Conservation (phyloP, 495 filamentous ascomycete species). For the Penicillium goetzii region DNA sequence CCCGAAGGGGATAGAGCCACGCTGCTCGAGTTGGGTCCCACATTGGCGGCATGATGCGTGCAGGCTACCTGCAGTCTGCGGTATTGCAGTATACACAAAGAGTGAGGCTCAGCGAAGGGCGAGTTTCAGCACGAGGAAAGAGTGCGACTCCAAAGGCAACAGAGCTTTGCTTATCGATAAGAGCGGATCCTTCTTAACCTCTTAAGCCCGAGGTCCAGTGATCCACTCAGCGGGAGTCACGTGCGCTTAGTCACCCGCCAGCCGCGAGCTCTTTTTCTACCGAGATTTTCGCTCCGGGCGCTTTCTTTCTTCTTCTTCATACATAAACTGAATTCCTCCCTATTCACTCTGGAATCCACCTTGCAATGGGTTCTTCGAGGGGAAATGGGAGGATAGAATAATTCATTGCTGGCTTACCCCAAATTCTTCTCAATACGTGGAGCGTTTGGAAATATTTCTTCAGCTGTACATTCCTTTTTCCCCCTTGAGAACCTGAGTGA, state of each 20-base stretch:
- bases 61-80: background rate
- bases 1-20: slow-evolving; percentile 60
- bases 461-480: slow-evolving; percentile 47
- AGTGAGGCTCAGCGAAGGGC: background rate
- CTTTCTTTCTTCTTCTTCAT: slow-evolving; percentile 44
- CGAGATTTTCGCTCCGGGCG: slow-evolving; percentile 29
- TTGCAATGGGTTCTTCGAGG: slow-evolving; percentile 50
- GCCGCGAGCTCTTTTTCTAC: slow-evolving; percentile 14
- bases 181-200: background rate
- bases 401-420: slow-evolving; percentile 54
- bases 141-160: slow-evolving; percentile 7
- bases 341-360: slow-evolving; percentile 54
- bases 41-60: slow-evolving; percentile 24
- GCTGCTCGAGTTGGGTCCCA: slow-evolving; percentile 46
- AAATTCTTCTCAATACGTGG: slow-evolving; percentile 51
- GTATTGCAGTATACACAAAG: background rate
- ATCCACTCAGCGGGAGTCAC: slow-evolving; percentile 10
- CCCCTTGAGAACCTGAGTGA: background rate
- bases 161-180: slow-evolving; percentile 51
- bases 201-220: background rate
- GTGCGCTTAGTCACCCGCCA: slow-evolving; percentile 19
- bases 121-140: background rate
- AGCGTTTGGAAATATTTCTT: slow-evolving; percentile 55
- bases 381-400: slow-evolving; percentile 55
- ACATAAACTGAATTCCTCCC: slow-evolving; percentile 49